phyloP scores from a whole-genome alignment of 1,284 basidiomycete species.

The Ganoderma multipileum region DNA sequence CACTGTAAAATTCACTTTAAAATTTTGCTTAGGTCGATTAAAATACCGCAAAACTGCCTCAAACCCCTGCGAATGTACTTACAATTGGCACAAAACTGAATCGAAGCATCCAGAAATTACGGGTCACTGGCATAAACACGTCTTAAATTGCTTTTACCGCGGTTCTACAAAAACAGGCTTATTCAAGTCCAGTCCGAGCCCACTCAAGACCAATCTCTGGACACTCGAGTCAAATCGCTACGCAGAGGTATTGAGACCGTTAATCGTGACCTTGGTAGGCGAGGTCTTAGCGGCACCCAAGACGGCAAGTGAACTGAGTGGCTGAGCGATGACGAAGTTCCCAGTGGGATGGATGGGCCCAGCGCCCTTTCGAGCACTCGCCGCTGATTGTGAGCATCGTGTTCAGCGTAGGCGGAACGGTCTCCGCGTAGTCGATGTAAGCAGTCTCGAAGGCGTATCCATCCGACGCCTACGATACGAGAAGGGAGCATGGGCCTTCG shows the following conservation, averaged over 20 bases:
- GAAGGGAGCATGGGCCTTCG: conserved; percentile 57
- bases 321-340: conserved; percentile 38
- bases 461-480: conserved; percentile 56
- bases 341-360: conserved; percentile 48
- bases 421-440: conserved; percentile 72
- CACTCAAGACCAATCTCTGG: conserved; percentile 28
- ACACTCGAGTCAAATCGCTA: conserved; percentile 30
- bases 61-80: no score
- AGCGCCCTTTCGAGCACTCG: conserved; percentile 37
- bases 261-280: conserved; percentile 24
- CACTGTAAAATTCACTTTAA: no score
- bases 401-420: conserved; percentile 56
- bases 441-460: conserved; percentile 59
- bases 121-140: no score
- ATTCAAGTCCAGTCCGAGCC: conserved; percentile 27
- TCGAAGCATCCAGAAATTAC: no score
- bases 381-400: conserved; percentile 53
- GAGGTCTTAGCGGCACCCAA: conserved; percentile 42
- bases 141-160: no score
- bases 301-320: conserved; percentile 42
- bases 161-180: no score
- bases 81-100: no score
- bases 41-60: no score
- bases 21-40: no score
- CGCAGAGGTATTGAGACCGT: conserved; percentile 11